Evolutionary conservation across 768 basidiomycete genomes (phyloP), one percentile per base, ranked within the genome.

Genomic region (Mycena amicta): DNA sequence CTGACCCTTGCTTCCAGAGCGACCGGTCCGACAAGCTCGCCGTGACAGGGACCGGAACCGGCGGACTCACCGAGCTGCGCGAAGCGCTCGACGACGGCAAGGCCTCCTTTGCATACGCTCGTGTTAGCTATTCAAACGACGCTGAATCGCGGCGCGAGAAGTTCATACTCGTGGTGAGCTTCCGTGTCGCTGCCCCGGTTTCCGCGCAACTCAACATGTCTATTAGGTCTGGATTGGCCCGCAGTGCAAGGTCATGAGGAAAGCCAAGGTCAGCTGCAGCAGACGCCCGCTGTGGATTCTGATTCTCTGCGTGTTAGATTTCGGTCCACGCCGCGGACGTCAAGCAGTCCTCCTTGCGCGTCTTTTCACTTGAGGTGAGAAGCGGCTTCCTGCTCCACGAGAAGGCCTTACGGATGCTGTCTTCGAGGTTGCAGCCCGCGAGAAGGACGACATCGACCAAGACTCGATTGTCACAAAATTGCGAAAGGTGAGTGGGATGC

Each of bases 261-360:
- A 88, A 76, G 95, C 89, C 41, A 95, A 93, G 86, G 91, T 92
- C 56, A 63, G 82, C 73, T 66, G 62, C 69, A 71, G 65, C 53
- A 52, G 57, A 65, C 64, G 59, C 62, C 22, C 68, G 53, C 64
- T 68, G 72, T 66, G 95, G 93, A 90, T 96, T 68, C 96, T 95
- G 57, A 93, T 98, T 3, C 95, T 98, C 69, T 68, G 87, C 25
- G 90, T 90, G 63, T n/a, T 66, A 95, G 93, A 90, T 96, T 68
- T 96, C 95, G 57, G 94, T 98, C 3, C 95, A 98, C 69, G 69
- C 87, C 25, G 90, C 90, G 63, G 88, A 93, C 75, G 93, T 97
- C 74, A 96, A 97, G 77, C 69, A 75, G 47, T 86, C 89, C n/a
- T n/a, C n/a, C 56, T 74, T 98, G 66, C 83, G 86, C 61, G 83